Evolutionary conservation across 2,329 filamentous ascomycete genomes (phyloP).

Genomic region (Xylariomycetidae sp.): DNA sequence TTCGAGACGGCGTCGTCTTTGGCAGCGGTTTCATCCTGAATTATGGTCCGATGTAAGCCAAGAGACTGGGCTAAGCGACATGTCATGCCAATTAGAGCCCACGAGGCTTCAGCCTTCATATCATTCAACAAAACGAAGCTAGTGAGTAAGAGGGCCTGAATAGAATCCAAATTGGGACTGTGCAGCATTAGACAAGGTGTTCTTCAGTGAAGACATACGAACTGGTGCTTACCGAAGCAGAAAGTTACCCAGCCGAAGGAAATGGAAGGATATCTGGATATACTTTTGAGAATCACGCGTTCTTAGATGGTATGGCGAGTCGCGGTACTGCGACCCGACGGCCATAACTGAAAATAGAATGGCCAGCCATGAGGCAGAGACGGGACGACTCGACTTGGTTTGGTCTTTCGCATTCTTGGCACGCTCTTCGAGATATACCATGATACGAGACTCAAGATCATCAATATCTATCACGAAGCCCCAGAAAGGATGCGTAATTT

Average conservation of each 20-base stretch:
- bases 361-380: conserved; percentile 60
- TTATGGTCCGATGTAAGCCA: conserved; percentile 48
- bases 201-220: neutral
- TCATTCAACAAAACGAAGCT: conserved; percentile 61
- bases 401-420: conserved; percentile 47
- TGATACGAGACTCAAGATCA: conserved; percentile 57
- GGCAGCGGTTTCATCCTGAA: conserved; percentile 42
- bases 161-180: conserved; percentile 58
- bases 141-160: conserved; percentile 57
- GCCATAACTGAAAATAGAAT: conserved; percentile 61
- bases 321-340: conserved; percentile 61
- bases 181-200: conserved; percentile 6
- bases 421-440: conserved; percentile 59
- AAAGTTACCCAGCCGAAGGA: conserved; percentile 58
- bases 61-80: conserved; percentile 61
- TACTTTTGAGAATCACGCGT: conserved; percentile 55
- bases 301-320: conserved; percentile 56
- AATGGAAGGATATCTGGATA: conserved; percentile 60
- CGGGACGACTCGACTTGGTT: conserved; percentile 40
- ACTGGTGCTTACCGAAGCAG: conserved; percentile 41
- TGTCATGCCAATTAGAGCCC: conserved; percentile 58
- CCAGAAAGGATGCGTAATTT: conserved; percentile 63
- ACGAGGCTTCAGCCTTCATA: conserved; percentile 64
- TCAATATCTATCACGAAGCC: conserved; percentile 62
- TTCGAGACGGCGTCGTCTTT: no score